Conservation (phyloP, 2,329 filamentous ascomycete species). For the Epichloe elymi region DNA sequence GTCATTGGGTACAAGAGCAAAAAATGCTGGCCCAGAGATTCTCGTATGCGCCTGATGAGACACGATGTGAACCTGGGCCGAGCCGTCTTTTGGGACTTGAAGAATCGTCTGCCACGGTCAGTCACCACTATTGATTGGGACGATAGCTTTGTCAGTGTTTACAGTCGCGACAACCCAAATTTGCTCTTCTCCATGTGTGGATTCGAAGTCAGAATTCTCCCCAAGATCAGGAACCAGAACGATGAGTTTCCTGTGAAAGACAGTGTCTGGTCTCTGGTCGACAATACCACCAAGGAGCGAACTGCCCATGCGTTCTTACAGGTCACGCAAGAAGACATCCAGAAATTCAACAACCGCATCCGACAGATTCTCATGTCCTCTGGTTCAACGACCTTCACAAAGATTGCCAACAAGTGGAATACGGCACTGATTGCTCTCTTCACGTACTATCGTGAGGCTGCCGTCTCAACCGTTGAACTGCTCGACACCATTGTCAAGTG, state of each 20-base stretch:
- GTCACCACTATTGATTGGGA: conserved; percentile 99
- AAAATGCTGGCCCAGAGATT: conserved; percentile 98
- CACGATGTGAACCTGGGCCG: conserved; percentile 96
- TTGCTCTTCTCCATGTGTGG: conserved; percentile 95
- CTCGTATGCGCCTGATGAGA: conserved; percentile 94
- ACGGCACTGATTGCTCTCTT: conserved; percentile 93
- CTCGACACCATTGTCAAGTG: conserved; percentile 98
- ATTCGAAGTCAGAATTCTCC: conserved; percentile 91
- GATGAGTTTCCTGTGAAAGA: conserved; percentile 97
- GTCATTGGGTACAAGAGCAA: conserved; percentile 99
- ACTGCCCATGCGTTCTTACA: conserved; percentile 96
- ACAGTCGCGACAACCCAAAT: conserved; percentile 96
- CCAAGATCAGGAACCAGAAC: conserved; percentile 87
- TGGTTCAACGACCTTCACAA: conserved; percentile 97
- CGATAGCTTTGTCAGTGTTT: conserved; percentile 94
- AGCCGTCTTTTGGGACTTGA: conserved; percentile 97
- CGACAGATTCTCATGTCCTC: conserved; percentile 98
- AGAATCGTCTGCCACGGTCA: conserved; percentile 87
- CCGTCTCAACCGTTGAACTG: conserved; percentile 85
- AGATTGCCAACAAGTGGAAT: conserved; percentile 99
- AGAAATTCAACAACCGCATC: conserved; percentile 98
- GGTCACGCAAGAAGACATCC: conserved; percentile 93
- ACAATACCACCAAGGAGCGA: conserved; percentile 92
- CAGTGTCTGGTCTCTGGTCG: conserved; percentile 93
- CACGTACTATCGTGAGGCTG: conserved; percentile 96